A percentile compares a stretch with the other conserved stretches of the same genome.
phyloP scores from a whole-genome alignment of 106 monocot genomes.

The Acanthochlamys bracteata region DNA sequence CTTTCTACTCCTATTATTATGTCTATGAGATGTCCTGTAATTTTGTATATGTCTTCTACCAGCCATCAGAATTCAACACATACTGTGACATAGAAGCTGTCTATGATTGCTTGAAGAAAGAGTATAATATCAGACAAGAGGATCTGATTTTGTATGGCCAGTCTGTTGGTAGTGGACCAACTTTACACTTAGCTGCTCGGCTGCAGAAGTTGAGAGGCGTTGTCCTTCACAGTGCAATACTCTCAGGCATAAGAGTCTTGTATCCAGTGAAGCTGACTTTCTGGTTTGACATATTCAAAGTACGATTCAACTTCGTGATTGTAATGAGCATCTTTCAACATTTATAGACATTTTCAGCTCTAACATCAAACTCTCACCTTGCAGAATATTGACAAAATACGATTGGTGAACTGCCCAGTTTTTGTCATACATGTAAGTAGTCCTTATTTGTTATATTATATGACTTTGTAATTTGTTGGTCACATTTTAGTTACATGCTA shows the following conservation, averaged over 20 bases:
- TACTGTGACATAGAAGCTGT: conserved; percentile 97
- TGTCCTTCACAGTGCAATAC: conserved; percentile 88
- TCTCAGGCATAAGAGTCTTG: conserved; percentile 88
- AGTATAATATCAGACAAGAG: conserved; percentile 64
- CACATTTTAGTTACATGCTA: no score
- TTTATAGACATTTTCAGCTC: no score
- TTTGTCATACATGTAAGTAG: conserved; percentile 86
- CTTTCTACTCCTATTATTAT: conserved; percentile 2
- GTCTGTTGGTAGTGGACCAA: conserved; percentile 95
- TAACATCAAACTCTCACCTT: not conserved
- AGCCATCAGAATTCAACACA: conserved; percentile 95
- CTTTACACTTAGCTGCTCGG: conserved; percentile 71
- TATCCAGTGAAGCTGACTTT: conserved; percentile 92
- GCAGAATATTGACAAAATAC: conserved; percentile 94
- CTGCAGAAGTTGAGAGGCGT: conserved; percentile 62
- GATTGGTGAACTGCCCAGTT: conserved; percentile 62
- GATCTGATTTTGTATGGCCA: conserved; percentile 93
- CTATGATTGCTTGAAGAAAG: conserved; percentile 69
- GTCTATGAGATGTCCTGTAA: not conserved
- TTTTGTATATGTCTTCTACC: not conserved
- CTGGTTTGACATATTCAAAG: conserved; percentile 98
- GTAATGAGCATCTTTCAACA: no score
- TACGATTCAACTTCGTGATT: conserved; percentile 11
- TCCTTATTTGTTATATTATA: not conserved
- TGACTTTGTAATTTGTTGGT: not conserved